These are phyloP conservation scores for Ganoderma lucidum DNA, from an alignment of 1,284 basidiomycete genomes.

Conservation along the genomic window DNA sequence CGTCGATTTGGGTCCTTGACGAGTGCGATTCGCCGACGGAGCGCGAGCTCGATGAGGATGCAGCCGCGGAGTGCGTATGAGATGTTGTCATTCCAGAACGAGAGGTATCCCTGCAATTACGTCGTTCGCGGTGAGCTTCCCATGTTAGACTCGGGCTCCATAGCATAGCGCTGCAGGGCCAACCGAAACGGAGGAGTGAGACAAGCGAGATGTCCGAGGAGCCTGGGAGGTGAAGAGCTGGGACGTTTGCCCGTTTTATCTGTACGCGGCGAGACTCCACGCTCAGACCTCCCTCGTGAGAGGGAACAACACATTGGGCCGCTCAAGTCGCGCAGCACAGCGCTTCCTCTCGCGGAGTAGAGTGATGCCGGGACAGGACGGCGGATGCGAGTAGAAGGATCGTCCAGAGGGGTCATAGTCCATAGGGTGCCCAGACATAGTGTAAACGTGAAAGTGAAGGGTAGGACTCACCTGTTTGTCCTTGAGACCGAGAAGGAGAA, in stretches of 20 bases:
- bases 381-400: background rate
- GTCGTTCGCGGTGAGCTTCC: background rate
- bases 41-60: slow-evolving; percentile 93
- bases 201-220: slow-evolving; percentile 2
- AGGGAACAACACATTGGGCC: background rate
- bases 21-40: slow-evolving; percentile 89
- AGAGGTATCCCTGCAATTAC: slow-evolving; percentile 82
- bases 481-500: slow-evolving; percentile 90
- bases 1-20: slow-evolving; percentile 85
- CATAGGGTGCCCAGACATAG: background rate
- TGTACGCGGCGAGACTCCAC: background rate
- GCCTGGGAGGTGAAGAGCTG: background rate
- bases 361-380: background rate
- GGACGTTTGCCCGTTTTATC: background rate
- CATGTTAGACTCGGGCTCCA: background rate
- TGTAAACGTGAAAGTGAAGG: background rate
- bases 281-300: background rate
- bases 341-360: slow-evolving; percentile 3
- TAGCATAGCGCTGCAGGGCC: background rate
- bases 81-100: slow-evolving; percentile 99
- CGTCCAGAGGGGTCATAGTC: background rate
- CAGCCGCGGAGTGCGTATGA: slow-evolving; percentile 95
- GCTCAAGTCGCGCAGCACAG: slow-evolving; percentile 8
- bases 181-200: slow-evolving; percentile 2
- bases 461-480: slow-evolving; percentile 78